Conservation (phyloP, 306 rosid genomes). For the Rosa chinensis region DNA sequence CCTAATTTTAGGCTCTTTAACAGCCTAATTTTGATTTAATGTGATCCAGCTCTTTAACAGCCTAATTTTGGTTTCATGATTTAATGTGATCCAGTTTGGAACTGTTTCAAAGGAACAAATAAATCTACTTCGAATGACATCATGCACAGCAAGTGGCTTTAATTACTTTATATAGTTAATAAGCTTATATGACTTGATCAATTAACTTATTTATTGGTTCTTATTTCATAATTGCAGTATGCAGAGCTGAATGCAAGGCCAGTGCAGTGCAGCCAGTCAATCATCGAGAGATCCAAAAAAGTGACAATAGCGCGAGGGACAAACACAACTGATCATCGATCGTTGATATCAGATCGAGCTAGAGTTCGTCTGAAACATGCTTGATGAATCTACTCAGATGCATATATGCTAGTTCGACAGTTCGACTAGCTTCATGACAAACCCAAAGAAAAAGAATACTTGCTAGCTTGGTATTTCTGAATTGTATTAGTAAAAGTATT, state of each 20-base stretch:
- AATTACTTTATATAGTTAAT: neutral
- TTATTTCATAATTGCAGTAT: constrained; percentile 21
- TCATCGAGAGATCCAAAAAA: constrained; percentile 1
- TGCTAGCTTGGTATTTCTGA: neutral
- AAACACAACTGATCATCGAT: neutral
- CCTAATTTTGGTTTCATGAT: neutral
- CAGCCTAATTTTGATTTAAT: neutral
- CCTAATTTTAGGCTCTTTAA: too few relatives aligned
- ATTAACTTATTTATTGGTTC: neutral
- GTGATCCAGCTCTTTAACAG: neutral
- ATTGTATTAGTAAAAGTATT: neutral
- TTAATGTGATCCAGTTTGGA: neutral
- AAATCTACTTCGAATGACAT: neutral
- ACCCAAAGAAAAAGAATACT: neutral
- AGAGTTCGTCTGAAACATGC: neutral
- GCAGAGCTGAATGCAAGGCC: constrained; percentile 41
- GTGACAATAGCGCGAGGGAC: neutral
- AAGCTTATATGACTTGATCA: neutral
- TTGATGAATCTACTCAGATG: neutral
- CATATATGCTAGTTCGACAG: neutral
- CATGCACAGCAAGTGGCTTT: too few relatives aligned
- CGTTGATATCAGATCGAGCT: neutral
- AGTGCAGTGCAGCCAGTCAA: constrained; percentile 25
- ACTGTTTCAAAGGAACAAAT: neutral
- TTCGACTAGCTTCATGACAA: neutral